Evolutionary conservation across 192 early-diverging fungal genomes (phyloP), one percentile per base, ranked within the genome.

Genomic region (Powellomyces hirtus): DNA sequence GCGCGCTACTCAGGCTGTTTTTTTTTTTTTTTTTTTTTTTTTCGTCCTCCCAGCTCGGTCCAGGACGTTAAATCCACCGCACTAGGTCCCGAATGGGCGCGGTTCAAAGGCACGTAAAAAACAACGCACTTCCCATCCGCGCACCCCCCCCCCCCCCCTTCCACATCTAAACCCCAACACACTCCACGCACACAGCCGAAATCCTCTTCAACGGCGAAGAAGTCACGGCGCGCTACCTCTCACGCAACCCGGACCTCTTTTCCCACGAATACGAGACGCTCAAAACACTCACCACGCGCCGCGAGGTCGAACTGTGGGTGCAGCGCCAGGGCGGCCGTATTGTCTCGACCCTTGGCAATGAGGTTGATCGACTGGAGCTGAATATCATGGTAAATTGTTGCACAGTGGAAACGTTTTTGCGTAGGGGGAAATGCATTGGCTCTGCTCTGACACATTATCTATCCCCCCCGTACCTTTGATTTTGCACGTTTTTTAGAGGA

Each of bases 41-140:
- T 62, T 27, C 7, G 3, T 33, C 71, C 16, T 72, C 34, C 42
- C 33, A 79, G 65, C 56, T 76, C 75, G 4, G 77, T 86, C n/a
- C 83, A 86, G 44, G 84, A 86, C 63, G 76, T 86, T 1, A 86
- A 86, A 57, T 78, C 84, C 2, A 81, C 79, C 3, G 57, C 74
- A 36, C 59, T 83, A 26, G 80, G 83, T 20, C 62, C 73, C 4
- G 81, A 86, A 14, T 79, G 76, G 72, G 77, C 75, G 24, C 79
- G 84, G 14, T 86, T 86, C 60, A 86, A 85, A 50, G 78, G 74
- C 71, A 42, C 1, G 60, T 42, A 42, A 8, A 42, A 8, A 13
- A 42, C 40, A 8, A 8, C 40, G 18, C 40, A 8, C 18, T 18
- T 42, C 18, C 40, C 40, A 42, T 18, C 40, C 8, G 8, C 40